phyloP scores from a whole-genome alignment of 805 yeast genomes.

The Saccharomycopsis oosterbeekiorum region DNA sequence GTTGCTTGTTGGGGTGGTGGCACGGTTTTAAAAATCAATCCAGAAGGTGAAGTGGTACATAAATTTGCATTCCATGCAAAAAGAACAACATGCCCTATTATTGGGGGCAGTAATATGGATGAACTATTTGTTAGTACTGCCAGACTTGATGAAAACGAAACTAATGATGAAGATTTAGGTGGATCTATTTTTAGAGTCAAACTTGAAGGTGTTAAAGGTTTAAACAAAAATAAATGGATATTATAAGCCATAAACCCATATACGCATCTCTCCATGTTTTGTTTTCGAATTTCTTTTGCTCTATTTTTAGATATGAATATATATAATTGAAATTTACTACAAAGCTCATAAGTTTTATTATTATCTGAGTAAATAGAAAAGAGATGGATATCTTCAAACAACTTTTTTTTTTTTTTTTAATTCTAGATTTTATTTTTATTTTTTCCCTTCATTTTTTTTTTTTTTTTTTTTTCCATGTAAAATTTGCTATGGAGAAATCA shows the following conservation, averaged over 20 bases:
- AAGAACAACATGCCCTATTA: slow-evolving; percentile 55
- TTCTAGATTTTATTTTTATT: background rate
- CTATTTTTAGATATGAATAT: background rate
- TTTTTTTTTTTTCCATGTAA: background rate
- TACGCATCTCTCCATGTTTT: background rate
- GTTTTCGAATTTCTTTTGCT: background rate
- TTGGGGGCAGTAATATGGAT: slow-evolving; percentile 51
- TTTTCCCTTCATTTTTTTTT: background rate
- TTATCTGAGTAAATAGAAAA: too few relatives aligned
- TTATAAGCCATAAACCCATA: background rate
- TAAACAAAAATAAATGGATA: slow-evolving; percentile 8
- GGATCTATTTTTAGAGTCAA: slow-evolving; percentile 45
- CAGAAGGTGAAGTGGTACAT: slow-evolving; percentile 40
- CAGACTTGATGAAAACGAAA: slow-evolving; percentile 33
- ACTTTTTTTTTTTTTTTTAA: background rate
- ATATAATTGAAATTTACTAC: background rate
- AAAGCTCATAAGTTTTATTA: too few relatives aligned
- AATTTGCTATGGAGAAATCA: background rate
- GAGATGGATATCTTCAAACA: too few relatives aligned
- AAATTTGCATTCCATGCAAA: slow-evolving; percentile 47
- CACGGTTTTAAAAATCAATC: slow-evolving; percentile 41
- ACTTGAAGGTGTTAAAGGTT: slow-evolving; percentile 11
- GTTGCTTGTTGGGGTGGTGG: slow-evolving; percentile 58
- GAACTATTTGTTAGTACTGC: slow-evolving; percentile 65
- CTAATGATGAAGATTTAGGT: slow-evolving; percentile 37